Conservation (phyloP, 139 green algal genomes). For the Chlorella sorokiniana region DNA sequence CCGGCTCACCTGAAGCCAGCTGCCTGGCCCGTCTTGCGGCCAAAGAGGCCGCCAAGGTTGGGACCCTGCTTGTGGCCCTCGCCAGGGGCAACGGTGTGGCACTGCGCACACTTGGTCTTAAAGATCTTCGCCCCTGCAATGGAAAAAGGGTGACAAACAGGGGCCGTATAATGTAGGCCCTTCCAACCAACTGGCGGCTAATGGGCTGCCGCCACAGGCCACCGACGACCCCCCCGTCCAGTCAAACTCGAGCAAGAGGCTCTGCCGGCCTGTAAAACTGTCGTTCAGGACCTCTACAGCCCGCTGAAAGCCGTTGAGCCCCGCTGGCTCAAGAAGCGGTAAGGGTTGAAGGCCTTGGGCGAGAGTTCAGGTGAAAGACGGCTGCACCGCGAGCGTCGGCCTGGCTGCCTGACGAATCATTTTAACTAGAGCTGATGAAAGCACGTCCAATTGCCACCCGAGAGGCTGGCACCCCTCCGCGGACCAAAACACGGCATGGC, state of each 20-base stretch:
- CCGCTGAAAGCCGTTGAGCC: background rate
- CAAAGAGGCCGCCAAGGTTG: constrained; percentile 97
- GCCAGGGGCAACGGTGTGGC: constrained; percentile 92
- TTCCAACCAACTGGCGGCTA: too few species aligned
- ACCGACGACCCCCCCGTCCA: too few species aligned
- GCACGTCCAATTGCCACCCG: too few species aligned
- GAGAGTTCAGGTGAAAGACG: too few species aligned
- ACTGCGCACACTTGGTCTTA: constrained; percentile 98
- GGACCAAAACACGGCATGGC: background rate
- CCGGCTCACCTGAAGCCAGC: constrained; percentile 77
- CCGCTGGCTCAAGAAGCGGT: background rate
- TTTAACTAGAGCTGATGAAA: too few species aligned
- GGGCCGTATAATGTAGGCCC: background rate
- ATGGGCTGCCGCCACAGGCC: too few species aligned
- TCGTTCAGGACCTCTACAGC: background rate
- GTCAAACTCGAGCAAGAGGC: too few species aligned
- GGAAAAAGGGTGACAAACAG: background rate
- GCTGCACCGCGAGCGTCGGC: too few species aligned
- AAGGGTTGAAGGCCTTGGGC: background rate
- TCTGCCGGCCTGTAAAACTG: background rate
- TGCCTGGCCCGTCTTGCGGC: constrained; percentile 69
- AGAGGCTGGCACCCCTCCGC: too few species aligned
- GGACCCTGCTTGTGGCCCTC: constrained; percentile 97
- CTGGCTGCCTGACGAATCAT: too few species aligned
- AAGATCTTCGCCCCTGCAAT: constrained; percentile 87